Evolutionary conservation across 2,329 filamentous ascomycete genomes (phyloP).

Genomic region (Scytalidium sp.): DNA sequence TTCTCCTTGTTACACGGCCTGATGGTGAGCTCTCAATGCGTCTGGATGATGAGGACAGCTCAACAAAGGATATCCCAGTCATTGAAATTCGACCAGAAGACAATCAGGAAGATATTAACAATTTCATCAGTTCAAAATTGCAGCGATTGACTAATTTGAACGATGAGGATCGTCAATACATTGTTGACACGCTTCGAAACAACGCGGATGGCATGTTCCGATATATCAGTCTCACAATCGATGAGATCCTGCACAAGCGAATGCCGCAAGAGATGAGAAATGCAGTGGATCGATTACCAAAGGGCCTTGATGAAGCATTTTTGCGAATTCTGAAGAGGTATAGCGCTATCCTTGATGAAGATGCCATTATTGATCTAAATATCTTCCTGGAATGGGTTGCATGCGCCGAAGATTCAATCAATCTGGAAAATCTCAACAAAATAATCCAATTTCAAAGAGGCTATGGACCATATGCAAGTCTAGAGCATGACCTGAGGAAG

Average conservation of each 20-base stretch:
- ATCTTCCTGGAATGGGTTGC: not conserved
- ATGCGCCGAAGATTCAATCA: not conserved
- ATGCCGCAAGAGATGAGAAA: not conserved
- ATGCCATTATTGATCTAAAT: not conserved
- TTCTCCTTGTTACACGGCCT: not conserved
- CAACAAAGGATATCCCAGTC: not conserved
- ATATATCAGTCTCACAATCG: not conserved
- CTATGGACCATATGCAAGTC: not conserved
- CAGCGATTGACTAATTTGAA: not conserved
- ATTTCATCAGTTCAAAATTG: not conserved
- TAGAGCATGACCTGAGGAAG: not conserved
- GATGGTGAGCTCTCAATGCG: not conserved
- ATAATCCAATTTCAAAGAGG: not conserved
- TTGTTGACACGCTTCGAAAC: not conserved
- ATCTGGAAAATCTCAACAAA: not conserved
- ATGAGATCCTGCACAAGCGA: not conserved
- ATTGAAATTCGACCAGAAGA: not conserved
- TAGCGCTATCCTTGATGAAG: not conserved
- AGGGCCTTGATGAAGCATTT: not conserved
- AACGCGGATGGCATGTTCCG: not conserved
- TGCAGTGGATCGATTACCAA: not conserved
- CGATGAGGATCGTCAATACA: not conserved
- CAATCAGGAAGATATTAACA: not conserved
- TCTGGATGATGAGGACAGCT: not conserved
- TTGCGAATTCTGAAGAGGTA: not conserved